phyloP scores from a whole-genome alignment of 1,284 basidiomycete genomes.

The Ganoderma lingzhi region DNA sequence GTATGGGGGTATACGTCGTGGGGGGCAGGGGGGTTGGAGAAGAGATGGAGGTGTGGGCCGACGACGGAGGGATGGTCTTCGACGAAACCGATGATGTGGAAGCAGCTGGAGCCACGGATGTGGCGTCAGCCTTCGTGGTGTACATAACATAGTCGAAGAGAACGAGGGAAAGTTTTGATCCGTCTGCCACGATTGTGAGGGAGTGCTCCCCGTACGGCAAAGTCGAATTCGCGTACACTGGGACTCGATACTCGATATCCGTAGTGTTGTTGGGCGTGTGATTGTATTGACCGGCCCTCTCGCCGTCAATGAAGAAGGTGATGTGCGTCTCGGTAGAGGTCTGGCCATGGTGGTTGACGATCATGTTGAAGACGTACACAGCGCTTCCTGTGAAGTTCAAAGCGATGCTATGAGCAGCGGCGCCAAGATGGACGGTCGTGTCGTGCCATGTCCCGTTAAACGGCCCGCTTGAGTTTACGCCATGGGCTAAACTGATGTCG shows the following conservation, averaged over 20 bases:
- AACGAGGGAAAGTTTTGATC: slow-evolving; percentile 23
- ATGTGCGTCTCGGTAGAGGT: slow-evolving; percentile 22
- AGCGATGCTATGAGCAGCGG: neutral
- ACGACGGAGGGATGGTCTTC: neutral
- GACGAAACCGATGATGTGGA: neutral
- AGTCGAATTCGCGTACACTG: slow-evolving; percentile 39
- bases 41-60: neutral
- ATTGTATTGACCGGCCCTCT: slow-evolving; percentile 8
- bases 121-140: slow-evolving; percentile 17
- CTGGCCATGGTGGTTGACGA: slow-evolving; percentile 11
- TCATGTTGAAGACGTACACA: slow-evolving; percentile 24
- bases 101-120: neutral
- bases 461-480: neutral
- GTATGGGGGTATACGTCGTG: neutral
- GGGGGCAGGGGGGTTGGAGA: neutral
- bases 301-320: slow-evolving; percentile 22
- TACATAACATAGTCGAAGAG: slow-evolving; percentile 38
- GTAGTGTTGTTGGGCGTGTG: slow-evolving; percentile 12
- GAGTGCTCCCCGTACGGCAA: slow-evolving; percentile 29
- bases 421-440: slow-evolving; percentile 2
- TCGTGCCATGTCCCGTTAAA: slow-evolving; percentile 22
- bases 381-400: slow-evolving; percentile 15
- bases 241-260: slow-evolving; percentile 36
- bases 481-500: neutral
- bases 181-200: slow-evolving; percentile 23